These are phyloP conservation scores for Botrytis squamosa DNA, from an alignment of 2,329 filamentous ascomycete genomes.

Conservation along the genomic window DNA sequence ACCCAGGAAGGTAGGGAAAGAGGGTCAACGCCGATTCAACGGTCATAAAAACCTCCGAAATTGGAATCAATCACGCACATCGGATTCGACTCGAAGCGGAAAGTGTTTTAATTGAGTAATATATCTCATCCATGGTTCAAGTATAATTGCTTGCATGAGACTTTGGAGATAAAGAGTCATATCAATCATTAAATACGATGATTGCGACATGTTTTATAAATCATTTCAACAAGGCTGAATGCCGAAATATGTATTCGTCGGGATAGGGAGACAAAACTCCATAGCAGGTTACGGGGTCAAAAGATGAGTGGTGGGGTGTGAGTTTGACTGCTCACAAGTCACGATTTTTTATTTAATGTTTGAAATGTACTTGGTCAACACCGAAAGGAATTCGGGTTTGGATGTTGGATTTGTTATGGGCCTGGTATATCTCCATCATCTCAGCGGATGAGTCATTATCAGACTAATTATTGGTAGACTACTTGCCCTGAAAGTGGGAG, in stretches of 20 bases:
- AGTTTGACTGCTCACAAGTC: background rate
- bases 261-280: background rate
- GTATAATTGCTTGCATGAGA: background rate
- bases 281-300: background rate
- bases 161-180: background rate
- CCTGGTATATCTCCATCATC: background rate
- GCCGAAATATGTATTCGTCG: background rate
- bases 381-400: background rate
- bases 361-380: background rate
- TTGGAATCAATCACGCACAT: background rate
- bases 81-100: background rate
- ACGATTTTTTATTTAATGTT: too few species aligned
- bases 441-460: background rate
- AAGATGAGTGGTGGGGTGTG: background rate
- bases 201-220: background rate
- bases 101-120: background rate
- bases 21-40: background rate
- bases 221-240: conserved; percentile 8
- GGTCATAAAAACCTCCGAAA: background rate
- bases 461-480: background rate
- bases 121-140: background rate
- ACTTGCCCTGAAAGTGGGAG: background rate
- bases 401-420: background rate
- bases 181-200: background rate
- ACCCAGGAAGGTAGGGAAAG: background rate